Evolutionary conservation across 192 early-diverging fungal species (phyloP), one percentile per base, ranked within the genome.

Genomic region (Kickxella alabastrina): DNA sequence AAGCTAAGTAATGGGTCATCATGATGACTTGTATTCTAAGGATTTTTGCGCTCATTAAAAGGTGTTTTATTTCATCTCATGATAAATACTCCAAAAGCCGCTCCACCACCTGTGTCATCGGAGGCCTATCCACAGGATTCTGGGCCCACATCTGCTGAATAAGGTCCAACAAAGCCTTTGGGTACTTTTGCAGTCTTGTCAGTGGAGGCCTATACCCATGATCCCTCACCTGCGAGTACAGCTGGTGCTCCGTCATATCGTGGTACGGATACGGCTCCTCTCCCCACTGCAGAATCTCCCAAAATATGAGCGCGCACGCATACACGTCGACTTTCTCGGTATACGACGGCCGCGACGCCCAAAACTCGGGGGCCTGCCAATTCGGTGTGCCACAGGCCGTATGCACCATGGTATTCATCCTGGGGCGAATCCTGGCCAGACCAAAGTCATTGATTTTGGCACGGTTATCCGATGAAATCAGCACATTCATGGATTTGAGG

Each of bases 401-500:
- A 26, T 88, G 87, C 58, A 87, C 79, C 24, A 80, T 79, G 15
- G 83, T 78, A 39, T 82, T 85, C 50, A 83, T 81, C 15, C 76
- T 78, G 24, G 85, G 80, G 3, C 87, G 76, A 50, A 88, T 88
- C 4, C 87, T 82, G 6, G 87, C 87, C 29, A 88, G 56, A n/a
- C 87, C 87, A 80, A 88, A 88, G 52, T 88, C 87, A 49, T 88
- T 88, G 23, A 88, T 85, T 59, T 88, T 88, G 29, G 87, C 87
- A 14, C 83, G 65, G 46, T 84, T 75, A 49, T 86, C 79, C 1
- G 69, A 51, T 23, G 68, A 68, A 32, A 75, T 75, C 48, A 88
- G 54, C 22, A 88, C 80, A 48, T 88, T 88, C 85, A 87, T 86
- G 1, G 87, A 88, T 57, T 88, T 88, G 27, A 88, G 57, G 48